A percentile compares a stretch with the other conserved stretches of the same genome.
phyloP scores from a whole-genome alignment of 176 grass and related monocot species.

The Oropetium thomaeum region DNA sequence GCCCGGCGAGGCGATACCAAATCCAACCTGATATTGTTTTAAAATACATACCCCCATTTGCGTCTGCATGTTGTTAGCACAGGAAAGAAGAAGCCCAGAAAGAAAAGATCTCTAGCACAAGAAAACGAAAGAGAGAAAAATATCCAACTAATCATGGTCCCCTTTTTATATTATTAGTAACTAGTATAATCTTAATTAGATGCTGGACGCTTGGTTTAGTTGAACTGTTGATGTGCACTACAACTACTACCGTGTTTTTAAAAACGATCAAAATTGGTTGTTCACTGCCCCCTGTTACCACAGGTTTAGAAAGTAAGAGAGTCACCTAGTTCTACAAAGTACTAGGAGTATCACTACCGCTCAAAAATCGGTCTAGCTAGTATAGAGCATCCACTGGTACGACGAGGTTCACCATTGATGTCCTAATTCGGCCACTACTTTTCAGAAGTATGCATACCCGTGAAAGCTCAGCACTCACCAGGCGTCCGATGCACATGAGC shows the following conservation, averaged over 20 bases:
- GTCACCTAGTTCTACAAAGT: no score
- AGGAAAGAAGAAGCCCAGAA: background rate
- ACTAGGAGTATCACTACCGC: no score
- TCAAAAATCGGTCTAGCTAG: no score
- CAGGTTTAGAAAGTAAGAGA: background rate
- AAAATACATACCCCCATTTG: background rate
- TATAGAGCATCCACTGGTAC: no score
- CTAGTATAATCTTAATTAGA: background rate
- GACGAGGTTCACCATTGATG: no score
- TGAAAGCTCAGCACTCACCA: background rate
- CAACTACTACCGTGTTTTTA: background rate
- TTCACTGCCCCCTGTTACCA: background rate
- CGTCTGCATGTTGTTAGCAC: constrained; percentile 23
- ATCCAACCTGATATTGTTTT: constrained; percentile 38
- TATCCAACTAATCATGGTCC: constrained; percentile 1
- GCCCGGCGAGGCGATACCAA: constrained; percentile 19
- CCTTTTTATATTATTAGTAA: background rate
- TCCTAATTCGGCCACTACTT: no score
- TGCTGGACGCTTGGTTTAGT: background rate
- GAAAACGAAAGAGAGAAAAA: background rate
- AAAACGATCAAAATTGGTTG: background rate
- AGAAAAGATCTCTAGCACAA: background rate
- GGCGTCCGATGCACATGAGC: background rate
- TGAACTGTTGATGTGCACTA: background rate
- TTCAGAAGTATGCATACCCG: background rate